Evolutionary conservation across 2,329 filamentous ascomycete species (phyloP).

Genomic region (Scedosporium aurantiacum): DNA sequence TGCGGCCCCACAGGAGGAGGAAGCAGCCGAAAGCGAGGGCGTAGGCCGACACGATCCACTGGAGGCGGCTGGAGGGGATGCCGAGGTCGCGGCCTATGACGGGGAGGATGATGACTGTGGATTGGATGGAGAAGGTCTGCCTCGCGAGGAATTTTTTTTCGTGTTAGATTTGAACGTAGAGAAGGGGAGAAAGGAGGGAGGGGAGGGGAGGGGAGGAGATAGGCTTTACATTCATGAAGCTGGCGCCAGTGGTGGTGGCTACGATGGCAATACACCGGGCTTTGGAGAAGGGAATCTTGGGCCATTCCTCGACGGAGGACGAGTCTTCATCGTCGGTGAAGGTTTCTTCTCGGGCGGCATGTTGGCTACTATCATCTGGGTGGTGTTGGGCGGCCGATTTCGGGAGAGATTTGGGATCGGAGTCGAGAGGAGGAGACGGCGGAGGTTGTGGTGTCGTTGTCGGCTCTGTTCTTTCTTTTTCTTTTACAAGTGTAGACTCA

Average conservation of each 20-base stretch:
- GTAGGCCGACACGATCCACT: slow-evolving; percentile 59
- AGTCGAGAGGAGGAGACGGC: neutral
- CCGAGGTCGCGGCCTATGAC: slow-evolving; percentile 44
- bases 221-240: slow-evolving; percentile 39
- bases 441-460: neutral
- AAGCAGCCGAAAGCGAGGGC: slow-evolving; percentile 57
- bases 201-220: neutral
- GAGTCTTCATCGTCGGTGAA: neutral
- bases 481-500: neutral
- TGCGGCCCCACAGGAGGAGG: slow-evolving; percentile 54
- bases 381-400: neutral
- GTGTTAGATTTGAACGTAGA: neutral
- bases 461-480: neutral
- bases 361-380: neutral
- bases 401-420: neutral
- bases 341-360: neutral
- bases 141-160: neutral
- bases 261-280: slow-evolving; percentile 43
- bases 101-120: slow-evolving; percentile 51
- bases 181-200: neutral
- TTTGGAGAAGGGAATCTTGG: slow-evolving; percentile 28
- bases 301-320: neutral
- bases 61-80: slow-evolving; percentile 47
- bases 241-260: slow-evolving; percentile 41
- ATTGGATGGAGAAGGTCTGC: slow-evolving; percentile 45